Percentiles rank a stretch among this genome's conserved stretches.
phyloP scores from a whole-genome alignment of 1,284 basidiomycete genomes.

The Ceratobasidium sp. region DNA sequence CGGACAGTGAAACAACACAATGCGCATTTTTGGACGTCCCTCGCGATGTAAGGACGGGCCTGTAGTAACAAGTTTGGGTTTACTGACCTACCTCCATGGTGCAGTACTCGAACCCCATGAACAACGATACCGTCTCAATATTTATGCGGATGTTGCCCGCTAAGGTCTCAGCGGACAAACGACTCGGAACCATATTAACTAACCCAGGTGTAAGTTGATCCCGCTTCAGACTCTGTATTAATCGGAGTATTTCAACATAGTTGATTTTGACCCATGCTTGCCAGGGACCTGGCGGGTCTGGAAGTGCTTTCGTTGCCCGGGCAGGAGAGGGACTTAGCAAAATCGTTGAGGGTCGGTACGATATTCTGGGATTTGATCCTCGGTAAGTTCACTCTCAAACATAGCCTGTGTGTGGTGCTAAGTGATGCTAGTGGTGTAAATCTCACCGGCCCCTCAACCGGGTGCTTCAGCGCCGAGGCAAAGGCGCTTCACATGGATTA shows the following conservation, averaged over 20 bases:
- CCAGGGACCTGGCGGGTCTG: conserved; percentile 48
- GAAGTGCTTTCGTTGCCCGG: conserved; percentile 29
- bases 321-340: conserved; percentile 16
- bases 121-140: conserved; percentile 40
- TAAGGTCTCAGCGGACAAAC: conserved; percentile 20
- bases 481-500: conserved; percentile 10
- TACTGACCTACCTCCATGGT: background rate
- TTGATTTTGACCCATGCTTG: background rate
- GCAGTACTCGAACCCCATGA: background rate
- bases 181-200: conserved; percentile 40
- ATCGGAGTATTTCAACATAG: background rate
- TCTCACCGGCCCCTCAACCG: conserved; percentile 5
- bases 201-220: conserved; percentile 44
- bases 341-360: conserved; percentile 27
- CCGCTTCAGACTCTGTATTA: too few species aligned
- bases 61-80: background rate
- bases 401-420: background rate
- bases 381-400: background rate
- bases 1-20: background rate
- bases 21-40: conserved; percentile 14
- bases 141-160: conserved; percentile 47
- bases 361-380: background rate
- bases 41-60: background rate
- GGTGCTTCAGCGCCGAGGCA: conserved; percentile 4
- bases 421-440: background rate